phyloP scores from a whole-genome alignment of 2,329 filamentous ascomycete species.

The Pyrenochaeta sp. region DNA sequence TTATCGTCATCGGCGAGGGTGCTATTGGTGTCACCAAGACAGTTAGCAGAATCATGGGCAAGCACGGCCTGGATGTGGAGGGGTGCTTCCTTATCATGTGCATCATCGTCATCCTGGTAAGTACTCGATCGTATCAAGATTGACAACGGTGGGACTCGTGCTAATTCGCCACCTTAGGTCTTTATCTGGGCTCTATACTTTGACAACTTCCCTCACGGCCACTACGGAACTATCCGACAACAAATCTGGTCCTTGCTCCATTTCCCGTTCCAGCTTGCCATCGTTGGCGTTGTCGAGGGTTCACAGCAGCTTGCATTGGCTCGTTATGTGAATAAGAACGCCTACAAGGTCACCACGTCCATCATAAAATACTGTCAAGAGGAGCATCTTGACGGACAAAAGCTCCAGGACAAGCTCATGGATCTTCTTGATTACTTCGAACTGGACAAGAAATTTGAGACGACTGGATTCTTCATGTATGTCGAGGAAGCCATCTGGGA shows the following conservation, averaged over 20 bases:
- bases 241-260: slow-evolving; percentile 66
- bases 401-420: slow-evolving; percentile 38
- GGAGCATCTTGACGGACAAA: slow-evolving; percentile 37
- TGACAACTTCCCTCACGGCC: slow-evolving; percentile 60
- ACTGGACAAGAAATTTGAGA: slow-evolving; percentile 42
- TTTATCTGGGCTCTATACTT: slow-evolving; percentile 71
- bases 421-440: slow-evolving; percentile 35
- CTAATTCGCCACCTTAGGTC: slow-evolving; percentile 33
- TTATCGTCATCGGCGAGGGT: slow-evolving; percentile 72
- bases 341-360: slow-evolving; percentile 49
- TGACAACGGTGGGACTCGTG: neutral
- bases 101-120: slow-evolving; percentile 45
- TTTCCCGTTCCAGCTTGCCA: slow-evolving; percentile 68
- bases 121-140: neutral
- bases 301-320: slow-evolving; percentile 64
- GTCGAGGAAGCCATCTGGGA: slow-evolving; percentile 20
- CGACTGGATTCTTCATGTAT: slow-evolving; percentile 17
- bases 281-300: slow-evolving; percentile 70
- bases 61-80: slow-evolving; percentile 43
- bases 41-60: slow-evolving; percentile 53
- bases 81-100: slow-evolving; percentile 47
- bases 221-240: slow-evolving; percentile 63
- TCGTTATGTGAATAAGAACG: slow-evolving; percentile 55
- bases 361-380: slow-evolving; percentile 47
- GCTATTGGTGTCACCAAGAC: slow-evolving; percentile 67